These are phyloP conservation scores for Chlamydomonas reinhardtii DNA, from an alignment of 163 green algal species.

Conservation along the genomic window DNA sequence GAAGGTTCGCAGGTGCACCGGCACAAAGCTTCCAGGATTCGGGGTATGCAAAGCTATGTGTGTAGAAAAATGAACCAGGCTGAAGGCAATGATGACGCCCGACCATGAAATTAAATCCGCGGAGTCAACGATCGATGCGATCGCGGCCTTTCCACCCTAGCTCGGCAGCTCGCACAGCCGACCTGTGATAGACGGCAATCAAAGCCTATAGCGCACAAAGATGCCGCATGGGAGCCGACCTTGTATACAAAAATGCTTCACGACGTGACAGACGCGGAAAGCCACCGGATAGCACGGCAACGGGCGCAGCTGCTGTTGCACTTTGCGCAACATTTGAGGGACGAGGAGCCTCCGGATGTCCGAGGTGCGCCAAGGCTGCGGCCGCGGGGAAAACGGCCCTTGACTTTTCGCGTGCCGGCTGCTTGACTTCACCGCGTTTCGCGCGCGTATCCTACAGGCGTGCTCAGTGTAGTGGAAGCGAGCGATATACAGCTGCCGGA, in stretches of 20 bases:
- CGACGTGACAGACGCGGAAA: neutral
- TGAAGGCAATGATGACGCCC: no score
- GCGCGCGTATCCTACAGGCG: no score
- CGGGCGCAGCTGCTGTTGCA: neutral
- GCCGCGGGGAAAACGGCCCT: no score
- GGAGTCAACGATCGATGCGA: neutral
- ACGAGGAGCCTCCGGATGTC: neutral
- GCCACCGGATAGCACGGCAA: neutral
- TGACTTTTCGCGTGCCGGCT: neutral
- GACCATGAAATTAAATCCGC: neutral
- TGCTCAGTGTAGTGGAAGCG: neutral
- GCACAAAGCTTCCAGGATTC: no score
- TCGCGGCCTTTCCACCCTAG: no score
- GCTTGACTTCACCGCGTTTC: no score
- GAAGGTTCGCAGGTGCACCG: neutral
- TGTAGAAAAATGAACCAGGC: no score
- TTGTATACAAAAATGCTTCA: no score
- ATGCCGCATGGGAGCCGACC: neutral
- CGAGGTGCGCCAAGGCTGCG: neutral
- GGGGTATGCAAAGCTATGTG: no score
- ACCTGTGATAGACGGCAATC: no score
- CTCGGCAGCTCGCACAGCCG: no score
- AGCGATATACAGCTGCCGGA: slow-evolving; percentile 14
- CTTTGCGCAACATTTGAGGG: neutral
- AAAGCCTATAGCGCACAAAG: no score